Evolutionary conservation across 2,329 filamentous ascomycete genomes (phyloP), one percentile per base, ranked within the genome.

Genomic region (Arthrinium puccinioides): DNA sequence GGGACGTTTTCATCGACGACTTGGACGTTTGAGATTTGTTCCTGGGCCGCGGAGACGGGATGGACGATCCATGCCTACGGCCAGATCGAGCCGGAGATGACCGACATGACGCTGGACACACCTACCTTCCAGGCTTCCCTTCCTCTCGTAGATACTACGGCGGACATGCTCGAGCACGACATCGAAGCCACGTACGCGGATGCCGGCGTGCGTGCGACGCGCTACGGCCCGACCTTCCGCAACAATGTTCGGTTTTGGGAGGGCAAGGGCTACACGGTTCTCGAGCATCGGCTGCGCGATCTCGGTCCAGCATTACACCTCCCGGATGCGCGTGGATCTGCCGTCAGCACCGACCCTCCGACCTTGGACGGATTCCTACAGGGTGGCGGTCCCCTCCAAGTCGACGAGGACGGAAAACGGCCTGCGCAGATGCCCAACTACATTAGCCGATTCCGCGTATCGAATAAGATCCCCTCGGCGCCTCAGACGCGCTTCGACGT

Each of bases 351-450:
- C 9, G 52, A 56, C 29, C 44, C 54, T 15, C 52, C 54, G 21
- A 57, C 51, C 1, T 32, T 56, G 15, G 54, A 56, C 31, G 40
- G 42, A 9, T 49, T 53, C 14, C 44, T 55, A n/a, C 52, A 53
- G 33, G 53, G 49, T 6, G 30, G 41, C 4, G 46, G 44, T 11
- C 46, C 48, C 18, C 42, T 55, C 5, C 46, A 46, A 21, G 30
- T 44, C 13, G 41, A 41, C 8, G 44, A 53, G 16, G 28, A 27
- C n/a, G 47, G 47, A 23, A 40, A 43, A 29, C 39, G 40, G 28
- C 46, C 46, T 5, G 51, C 51, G 13, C 40, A 47, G 34, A 53
- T 57, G 52, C 53, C 55, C 11, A 57, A 51, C 30, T 53, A 56
- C 36, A 41, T 57, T 24, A 48, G 45, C 14, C 47, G 52, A 9